These are phyloP conservation scores for Claviceps sp. DNA, from an alignment of 2,329 filamentous ascomycete species.

Conservation along the genomic window DNA sequence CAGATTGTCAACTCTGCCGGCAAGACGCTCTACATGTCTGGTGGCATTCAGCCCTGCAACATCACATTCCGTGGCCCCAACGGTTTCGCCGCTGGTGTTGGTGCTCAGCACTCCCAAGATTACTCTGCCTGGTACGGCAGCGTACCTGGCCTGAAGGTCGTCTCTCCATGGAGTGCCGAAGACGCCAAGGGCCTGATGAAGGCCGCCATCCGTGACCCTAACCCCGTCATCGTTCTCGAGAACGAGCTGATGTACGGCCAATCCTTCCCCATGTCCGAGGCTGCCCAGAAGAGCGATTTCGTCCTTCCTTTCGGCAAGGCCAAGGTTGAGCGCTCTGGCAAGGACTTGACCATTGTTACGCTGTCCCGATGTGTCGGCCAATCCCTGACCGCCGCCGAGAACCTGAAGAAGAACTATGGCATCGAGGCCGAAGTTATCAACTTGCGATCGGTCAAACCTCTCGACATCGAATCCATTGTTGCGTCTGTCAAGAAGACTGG, in stretches of 20 bases:
- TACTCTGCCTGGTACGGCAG: constrained; percentile 98
- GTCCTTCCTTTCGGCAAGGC: constrained; percentile 96
- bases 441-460: constrained; percentile 90
- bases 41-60: constrained; percentile 98
- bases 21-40: constrained; percentile 99
- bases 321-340: constrained; percentile 93
- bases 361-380: constrained; percentile 93
- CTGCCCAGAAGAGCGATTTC: constrained; percentile 90
- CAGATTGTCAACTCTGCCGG: constrained; percentile 98
- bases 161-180: constrained; percentile 90
- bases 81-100: constrained; percentile 92
- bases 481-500: constrained; percentile 98
- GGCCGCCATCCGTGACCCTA: constrained; percentile 94
- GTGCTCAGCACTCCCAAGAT: constrained; percentile 96
- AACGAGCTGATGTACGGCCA: constrained; percentile 90
- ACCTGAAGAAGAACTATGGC: constrained; percentile 91
- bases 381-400: constrained; percentile 74
- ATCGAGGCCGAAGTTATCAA: constrained; percentile 96
- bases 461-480: constrained; percentile 89
- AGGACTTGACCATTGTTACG: constrained; percentile 90
- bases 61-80: constrained; percentile 99
- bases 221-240: constrained; percentile 85
- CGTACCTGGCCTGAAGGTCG: constrained; percentile 94
- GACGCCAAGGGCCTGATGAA: constrained; percentile 97
- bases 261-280: constrained; percentile 92